phyloP scores from a whole-genome alignment of 2,329 filamentous ascomycete genomes.

The Chrysoporthe puriensis region DNA sequence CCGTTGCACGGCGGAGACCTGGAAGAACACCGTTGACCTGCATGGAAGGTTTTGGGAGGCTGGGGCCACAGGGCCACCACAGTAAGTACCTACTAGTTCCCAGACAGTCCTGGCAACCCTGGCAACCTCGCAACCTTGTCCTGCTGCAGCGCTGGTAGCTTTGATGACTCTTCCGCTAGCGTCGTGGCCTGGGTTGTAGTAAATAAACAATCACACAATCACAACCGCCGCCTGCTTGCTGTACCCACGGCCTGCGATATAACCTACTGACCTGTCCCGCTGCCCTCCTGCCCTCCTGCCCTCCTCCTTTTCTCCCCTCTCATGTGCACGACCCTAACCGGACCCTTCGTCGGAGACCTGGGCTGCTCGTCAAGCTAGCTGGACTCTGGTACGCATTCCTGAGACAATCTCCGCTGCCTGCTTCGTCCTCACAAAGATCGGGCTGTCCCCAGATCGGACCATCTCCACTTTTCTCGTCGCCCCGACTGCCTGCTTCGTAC shows the following conservation, averaged over 20 bases:
- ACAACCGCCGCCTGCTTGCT: too few species aligned
- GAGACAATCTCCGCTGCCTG: slow-evolving; percentile 19
- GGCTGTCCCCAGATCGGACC: background rate
- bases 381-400: slow-evolving; percentile 5
- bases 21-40: slow-evolving; percentile 7
- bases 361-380: background rate
- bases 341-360: background rate
- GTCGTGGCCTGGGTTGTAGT: too few species aligned
- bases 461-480: background rate
- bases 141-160: too few species aligned
- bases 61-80: background rate
- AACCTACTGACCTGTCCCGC: too few species aligned
- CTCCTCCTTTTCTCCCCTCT: background rate
- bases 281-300: background rate
- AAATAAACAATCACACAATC: too few species aligned
- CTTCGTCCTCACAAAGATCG: background rate
- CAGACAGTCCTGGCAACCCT: slow-evolving; percentile 3
- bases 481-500: slow-evolving; percentile 5
- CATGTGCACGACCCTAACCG: background rate
- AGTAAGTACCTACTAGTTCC: background rate
- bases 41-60: background rate
- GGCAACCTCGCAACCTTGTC: background rate
- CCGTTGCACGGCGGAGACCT: slow-evolving; percentile 6
- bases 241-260: too few species aligned
- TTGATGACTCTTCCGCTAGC: too few species aligned